A percentile compares a stretch with the other conserved stretches of the same genome.
Evolutionary conservation across 1,284 basidiomycete species (phyloP).

Genomic region (Moniliella sp.): DNA sequence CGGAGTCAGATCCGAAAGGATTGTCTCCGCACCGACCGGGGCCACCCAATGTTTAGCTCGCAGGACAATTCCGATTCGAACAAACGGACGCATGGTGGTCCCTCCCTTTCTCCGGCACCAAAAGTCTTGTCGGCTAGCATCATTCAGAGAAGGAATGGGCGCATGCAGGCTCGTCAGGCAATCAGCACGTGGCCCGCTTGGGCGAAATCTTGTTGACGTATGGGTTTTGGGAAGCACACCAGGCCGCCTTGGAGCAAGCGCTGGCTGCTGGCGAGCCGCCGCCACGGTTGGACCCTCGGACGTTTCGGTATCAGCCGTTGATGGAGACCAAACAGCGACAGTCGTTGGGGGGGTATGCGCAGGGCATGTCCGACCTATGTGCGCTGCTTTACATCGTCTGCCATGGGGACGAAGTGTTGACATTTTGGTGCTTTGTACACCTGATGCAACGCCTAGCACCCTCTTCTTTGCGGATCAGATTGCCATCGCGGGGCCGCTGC

Average conservation of each 20-base stretch:
- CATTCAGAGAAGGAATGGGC: not conserved
- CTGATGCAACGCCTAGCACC: conserved; percentile 85
- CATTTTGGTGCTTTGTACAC: conserved; percentile 85
- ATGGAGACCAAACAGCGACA: too few relatives aligned
- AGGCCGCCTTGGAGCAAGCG: too few relatives aligned
- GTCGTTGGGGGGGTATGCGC: conserved; percentile 47
- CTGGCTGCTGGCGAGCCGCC: too few relatives aligned
- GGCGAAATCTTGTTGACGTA: conserved; percentile 71
- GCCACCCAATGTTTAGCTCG: conserved; percentile 68
- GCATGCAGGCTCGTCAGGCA: conserved; percentile 38
- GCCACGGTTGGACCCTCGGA: too few relatives aligned
- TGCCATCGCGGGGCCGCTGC: conserved; percentile 83
- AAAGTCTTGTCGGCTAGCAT: not conserved
- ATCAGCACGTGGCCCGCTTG: conserved; percentile 60
- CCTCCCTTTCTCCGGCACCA: not conserved
- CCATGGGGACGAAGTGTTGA: conserved; percentile 63
- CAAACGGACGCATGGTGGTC: too few relatives aligned
- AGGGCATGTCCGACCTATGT: conserved; percentile 92
- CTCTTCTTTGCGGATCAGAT: conserved; percentile 91
- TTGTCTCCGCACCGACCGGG: conserved; percentile 83
- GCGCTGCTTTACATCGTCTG: conserved; percentile 79
- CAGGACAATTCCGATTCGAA: too few relatives aligned
- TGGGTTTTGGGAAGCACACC: conserved; percentile 12
- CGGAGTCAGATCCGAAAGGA: conserved; percentile 80
- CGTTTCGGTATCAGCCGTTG: too few relatives aligned